Evolutionary conservation across 83 land plant species (phyloP).

Genomic region (Diphasiastrum complanatum): DNA sequence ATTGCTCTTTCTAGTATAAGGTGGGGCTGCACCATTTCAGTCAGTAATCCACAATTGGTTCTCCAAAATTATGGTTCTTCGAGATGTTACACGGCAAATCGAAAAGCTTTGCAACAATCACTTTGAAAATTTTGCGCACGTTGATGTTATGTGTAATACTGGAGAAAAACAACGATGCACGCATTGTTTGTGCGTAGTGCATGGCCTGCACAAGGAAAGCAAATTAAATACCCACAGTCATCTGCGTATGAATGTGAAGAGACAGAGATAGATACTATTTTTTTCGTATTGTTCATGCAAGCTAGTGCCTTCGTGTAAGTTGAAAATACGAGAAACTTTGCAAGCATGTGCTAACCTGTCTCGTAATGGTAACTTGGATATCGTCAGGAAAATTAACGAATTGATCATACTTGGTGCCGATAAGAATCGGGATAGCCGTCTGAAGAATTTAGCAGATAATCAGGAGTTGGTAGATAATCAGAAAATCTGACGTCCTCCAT

Average conservation of each 20-base stretch:
- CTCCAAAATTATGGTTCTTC: slow-evolving; percentile 53
- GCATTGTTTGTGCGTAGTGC: slow-evolving; percentile 54
- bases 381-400: slow-evolving; percentile 55
- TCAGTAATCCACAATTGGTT: slow-evolving; percentile 63
- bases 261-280: too few species aligned
- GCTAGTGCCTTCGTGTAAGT: not conserved
- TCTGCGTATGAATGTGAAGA: not conserved
- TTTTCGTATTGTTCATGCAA: too few species aligned
- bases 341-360: slow-evolving; percentile 57
- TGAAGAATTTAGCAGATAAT: slow-evolving; percentile 15
- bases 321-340: not conserved
- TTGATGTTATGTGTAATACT: slow-evolving; percentile 68
- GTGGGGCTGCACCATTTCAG: too few species aligned
- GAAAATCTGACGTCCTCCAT: not conserved
- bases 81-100: slow-evolving; percentile 64
- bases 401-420: slow-evolving; percentile 79
- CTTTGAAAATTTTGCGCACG: slow-evolving; percentile 72
- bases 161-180: slow-evolving; percentile 66
- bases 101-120: slow-evolving; percentile 58
- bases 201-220: slow-evolving; percentile 40
- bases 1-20: too few species aligned
- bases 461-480: not conserved
- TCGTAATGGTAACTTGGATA: slow-evolving; percentile 54
- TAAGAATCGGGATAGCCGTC: slow-evolving; percentile 57
- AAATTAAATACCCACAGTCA: not conserved